phyloP scores from a whole-genome alignment of 2,329 filamentous ascomycete species.

The Anisogramma anomala region DNA sequence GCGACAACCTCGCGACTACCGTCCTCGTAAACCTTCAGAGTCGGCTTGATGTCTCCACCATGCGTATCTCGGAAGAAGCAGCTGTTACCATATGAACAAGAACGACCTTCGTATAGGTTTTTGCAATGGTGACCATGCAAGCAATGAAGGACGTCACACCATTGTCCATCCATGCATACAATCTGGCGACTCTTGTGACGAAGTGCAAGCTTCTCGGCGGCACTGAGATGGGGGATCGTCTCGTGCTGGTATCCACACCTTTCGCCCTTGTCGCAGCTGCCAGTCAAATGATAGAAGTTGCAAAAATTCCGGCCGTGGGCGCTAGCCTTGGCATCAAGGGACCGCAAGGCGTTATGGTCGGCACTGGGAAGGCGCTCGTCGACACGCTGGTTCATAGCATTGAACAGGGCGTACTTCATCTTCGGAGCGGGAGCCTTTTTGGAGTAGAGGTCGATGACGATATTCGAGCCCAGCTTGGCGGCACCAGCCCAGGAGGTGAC shows the following conservation, averaged over 20 bases:
- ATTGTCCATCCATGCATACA: constrained; percentile 6
- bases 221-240: not conserved
- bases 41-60: constrained; percentile 5
- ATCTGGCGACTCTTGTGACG: constrained; percentile 14
- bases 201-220: constrained; percentile 8
- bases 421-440: constrained; percentile 5
- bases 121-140: constrained; percentile 14
- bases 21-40: constrained; percentile 8
- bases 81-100: constrained; percentile 7
- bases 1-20: constrained; percentile 4
- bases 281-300: constrained; percentile 11
- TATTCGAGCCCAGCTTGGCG: constrained; percentile 8
- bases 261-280: constrained; percentile 7
- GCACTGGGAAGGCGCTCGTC: constrained; percentile 9
- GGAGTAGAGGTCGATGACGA: constrained; percentile 11
- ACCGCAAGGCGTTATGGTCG: constrained; percentile 3
- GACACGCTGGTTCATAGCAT: constrained; percentile 11
- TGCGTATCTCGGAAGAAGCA: constrained; percentile 13
- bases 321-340: constrained; percentile 9
- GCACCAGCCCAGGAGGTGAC: constrained; percentile 7
- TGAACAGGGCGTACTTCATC: constrained; percentile 10
- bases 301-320: constrained; percentile 13
- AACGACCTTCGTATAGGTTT: constrained; percentile 6
- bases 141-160: constrained; percentile 8
- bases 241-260: constrained; percentile 11